phyloP scores from a whole-genome alignment of 2,329 filamentous ascomycete species.

The Trichophaea hybrida region DNA sequence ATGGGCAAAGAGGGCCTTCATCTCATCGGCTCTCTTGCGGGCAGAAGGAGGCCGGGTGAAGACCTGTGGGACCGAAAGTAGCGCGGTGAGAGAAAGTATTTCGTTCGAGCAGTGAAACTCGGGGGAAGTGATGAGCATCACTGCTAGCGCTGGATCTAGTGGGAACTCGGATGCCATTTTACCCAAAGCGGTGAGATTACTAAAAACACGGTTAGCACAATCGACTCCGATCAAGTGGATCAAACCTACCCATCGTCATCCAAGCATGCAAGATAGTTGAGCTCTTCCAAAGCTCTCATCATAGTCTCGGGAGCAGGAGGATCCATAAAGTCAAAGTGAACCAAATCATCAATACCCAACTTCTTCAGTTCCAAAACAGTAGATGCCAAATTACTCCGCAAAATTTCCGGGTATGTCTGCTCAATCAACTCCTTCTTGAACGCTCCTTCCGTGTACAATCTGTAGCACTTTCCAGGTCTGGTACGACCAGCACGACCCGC shows the following conservation, averaged over 20 bases:
- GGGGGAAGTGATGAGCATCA: conserved; percentile 94
- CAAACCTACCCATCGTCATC: conserved; percentile 65
- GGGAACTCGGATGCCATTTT: conserved; percentile 87
- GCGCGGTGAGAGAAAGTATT: conserved; percentile 83
- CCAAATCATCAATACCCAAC: conserved; percentile 83
- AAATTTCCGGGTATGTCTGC: conserved; percentile 89
- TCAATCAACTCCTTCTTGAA: conserved; percentile 98
- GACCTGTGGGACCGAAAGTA: conserved; percentile 86
- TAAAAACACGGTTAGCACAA: background rate
- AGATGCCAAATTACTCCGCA: conserved; percentile 84
- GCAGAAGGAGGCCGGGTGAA: conserved; percentile 77
- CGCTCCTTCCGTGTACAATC: conserved; percentile 83
- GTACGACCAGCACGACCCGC: conserved; percentile 99
- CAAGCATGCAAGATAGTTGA: conserved; percentile 92
- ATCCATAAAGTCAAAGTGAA: conserved; percentile 98
- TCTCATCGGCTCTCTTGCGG: conserved; percentile 86
- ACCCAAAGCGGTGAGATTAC: conserved; percentile 69
- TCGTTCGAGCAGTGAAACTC: conserved; percentile 99
- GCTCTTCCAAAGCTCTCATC: conserved; percentile 92
- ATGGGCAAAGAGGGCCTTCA: conserved; percentile 90
- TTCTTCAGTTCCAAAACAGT: conserved; percentile 96
- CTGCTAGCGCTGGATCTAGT: conserved; percentile 80
- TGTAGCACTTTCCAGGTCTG: conserved; percentile 93
- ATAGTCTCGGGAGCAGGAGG: conserved; percentile 94
- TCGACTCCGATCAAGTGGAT: background rate